A percentile compares a stretch with the other conserved stretches of the same genome.
These are phyloP conservation scores for Colletotrichum tropicale DNA, from an alignment of 2,329 filamentous ascomycete species.

Conservation along the genomic window DNA sequence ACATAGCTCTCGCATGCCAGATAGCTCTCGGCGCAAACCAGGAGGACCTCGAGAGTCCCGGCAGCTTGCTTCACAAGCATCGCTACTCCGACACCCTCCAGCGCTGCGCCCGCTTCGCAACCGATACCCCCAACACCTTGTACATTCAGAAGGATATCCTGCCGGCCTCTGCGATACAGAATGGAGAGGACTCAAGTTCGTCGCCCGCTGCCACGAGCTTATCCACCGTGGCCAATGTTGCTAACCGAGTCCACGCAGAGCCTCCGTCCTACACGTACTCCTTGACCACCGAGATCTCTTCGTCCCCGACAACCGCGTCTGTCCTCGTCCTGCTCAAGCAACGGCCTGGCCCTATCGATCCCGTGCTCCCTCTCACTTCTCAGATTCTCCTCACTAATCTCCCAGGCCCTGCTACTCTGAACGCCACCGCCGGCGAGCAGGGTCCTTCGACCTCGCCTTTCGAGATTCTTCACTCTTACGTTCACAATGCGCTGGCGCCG, in stretches of 20 bases:
- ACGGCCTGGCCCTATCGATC: conserved; percentile 84
- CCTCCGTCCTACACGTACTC: conserved; percentile 73
- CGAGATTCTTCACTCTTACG: conserved; percentile 88
- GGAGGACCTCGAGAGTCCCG: conserved; percentile 78
- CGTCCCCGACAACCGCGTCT: conserved; percentile 78
- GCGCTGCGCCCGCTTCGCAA: conserved; percentile 87
- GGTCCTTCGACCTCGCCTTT: conserved; percentile 80
- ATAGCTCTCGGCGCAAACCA: conserved; percentile 77
- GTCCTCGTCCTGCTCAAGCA: conserved; percentile 87
- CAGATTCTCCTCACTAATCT: conserved; percentile 95
- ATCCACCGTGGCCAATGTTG: neutral
- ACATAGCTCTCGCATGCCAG: conserved; percentile 73
- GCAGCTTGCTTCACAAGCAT: conserved; percentile 79
- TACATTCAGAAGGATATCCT: conserved; percentile 88
- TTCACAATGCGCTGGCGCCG: conserved; percentile 89
- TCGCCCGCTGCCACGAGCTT: neutral
- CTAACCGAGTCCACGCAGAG: conserved; percentile 37
- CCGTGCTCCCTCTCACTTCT: conserved; percentile 78
- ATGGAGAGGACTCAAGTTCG: conserved; percentile 40
- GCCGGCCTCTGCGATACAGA: conserved; percentile 55
- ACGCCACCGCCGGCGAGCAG: conserved; percentile 70
- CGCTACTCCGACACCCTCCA: conserved; percentile 81
- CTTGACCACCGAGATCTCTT: conserved; percentile 81
- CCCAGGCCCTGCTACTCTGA: conserved; percentile 77
- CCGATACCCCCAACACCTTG: conserved; percentile 83